These are phyloP conservation scores for Yamadazyma akitaensis DNA, from an alignment of 805 yeast genomes.

Conservation along the genomic window DNA sequence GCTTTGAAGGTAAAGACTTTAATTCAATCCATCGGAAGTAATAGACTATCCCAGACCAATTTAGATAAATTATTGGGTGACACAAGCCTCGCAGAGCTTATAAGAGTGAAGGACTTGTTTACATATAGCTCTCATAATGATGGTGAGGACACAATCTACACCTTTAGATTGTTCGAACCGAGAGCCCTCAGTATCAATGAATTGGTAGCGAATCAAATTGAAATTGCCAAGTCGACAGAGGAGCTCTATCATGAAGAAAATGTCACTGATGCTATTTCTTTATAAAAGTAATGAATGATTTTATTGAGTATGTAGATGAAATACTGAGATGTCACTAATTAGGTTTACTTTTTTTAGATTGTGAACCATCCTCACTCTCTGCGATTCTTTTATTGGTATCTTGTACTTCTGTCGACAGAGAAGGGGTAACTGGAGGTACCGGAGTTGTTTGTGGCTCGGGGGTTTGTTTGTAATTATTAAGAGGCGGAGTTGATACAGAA, in stretches of 20 bases:
- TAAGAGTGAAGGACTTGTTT: conserved; percentile 1
- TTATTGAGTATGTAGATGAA: neutral
- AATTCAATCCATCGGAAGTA: conserved; percentile 6
- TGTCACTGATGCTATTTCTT: neutral
- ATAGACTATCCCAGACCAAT: neutral
- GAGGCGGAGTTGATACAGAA: no score
- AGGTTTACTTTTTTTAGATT: neutral
- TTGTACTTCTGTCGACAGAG: neutral
- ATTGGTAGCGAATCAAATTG: neutral
- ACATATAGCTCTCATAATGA: neutral
- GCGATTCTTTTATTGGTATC: neutral
- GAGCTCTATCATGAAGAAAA: neutral
- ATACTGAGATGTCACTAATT: neutral
- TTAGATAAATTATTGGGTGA: neutral
- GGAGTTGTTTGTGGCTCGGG: neutral
- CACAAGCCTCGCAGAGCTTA: neutral
- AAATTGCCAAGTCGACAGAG: neutral
- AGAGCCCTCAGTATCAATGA: neutral
- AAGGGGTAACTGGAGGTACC: neutral
- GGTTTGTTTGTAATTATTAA: no score
- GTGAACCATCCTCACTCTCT: neutral
- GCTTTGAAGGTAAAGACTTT: conserved; percentile 10
- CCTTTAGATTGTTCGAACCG: neutral
- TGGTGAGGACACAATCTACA: neutral
- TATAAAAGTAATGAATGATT: neutral